Evolutionary conservation across 2,329 filamentous ascomycete genomes (phyloP).

Genomic region (Penicillium sp.): DNA sequence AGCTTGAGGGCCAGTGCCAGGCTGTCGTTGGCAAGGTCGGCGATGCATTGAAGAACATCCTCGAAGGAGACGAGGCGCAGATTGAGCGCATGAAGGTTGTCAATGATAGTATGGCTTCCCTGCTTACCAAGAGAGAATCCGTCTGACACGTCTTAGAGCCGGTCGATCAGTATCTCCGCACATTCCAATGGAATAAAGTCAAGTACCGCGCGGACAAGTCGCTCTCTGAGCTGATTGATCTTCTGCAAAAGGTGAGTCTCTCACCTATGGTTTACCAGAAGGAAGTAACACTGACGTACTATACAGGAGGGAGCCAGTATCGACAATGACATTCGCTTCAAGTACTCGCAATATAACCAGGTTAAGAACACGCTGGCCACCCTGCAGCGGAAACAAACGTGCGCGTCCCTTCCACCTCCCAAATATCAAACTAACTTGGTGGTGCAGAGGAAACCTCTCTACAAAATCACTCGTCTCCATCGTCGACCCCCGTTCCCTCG

Average conservation of each 20-base stretch:
- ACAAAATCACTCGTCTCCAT: conserved; percentile 91
- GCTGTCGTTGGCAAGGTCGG: conserved; percentile 80
- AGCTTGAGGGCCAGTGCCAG: conserved; percentile 75
- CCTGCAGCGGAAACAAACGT: conserved; percentile 85
- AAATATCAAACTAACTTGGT: conserved; percentile 1
- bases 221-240: conserved; percentile 78
- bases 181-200: conserved; percentile 95
- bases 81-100: conserved; percentile 83
- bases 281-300: not conserved
- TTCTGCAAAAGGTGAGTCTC: conserved; percentile 69
- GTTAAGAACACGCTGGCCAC: conserved; percentile 78
- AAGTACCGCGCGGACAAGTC: conserved; percentile 93
- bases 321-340: conserved; percentile 92
- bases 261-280: not conserved
- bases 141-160: conserved; percentile 59
- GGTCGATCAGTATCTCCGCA: conserved; percentile 86
- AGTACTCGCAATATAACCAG: conserved; percentile 90
- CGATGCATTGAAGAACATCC: conserved; percentile 74
- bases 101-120: conserved; percentile 72
- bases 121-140: conserved; percentile 5
- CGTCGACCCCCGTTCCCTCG: conserved; percentile 71
- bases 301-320: conserved; percentile 76
- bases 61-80: conserved; percentile 79
- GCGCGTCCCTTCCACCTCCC: conserved; percentile 26
- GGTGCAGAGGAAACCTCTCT: conserved; percentile 73